Evolutionary conservation across 441 rosid genomes (phyloP), one percentile per base, ranked within the genome.

Genomic region (Biscutella auriculata): DNA sequence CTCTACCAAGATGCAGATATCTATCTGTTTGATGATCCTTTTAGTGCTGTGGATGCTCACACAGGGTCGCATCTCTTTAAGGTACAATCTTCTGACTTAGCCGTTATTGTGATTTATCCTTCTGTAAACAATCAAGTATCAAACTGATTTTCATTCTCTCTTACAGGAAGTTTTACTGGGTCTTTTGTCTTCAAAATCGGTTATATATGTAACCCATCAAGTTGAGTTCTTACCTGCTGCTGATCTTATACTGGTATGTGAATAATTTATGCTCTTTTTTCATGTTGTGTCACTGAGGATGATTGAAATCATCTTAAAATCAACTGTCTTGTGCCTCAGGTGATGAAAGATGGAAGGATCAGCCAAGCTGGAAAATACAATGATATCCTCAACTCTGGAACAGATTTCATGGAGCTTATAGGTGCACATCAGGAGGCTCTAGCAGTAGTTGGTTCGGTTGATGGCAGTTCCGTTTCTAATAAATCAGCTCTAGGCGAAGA

Each of bases 311-410:
- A 29, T 32, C 35, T 19, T 43, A 35, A 15, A 65, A 5, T 44
- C 9, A 29, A 27, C 35, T 48, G 21, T 11, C 34, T 52, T 62
- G 8, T 56, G 57, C 16, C 11, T 49, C 71, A 92, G 96, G 97
- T 92, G 40, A 82, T 88, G 95, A 81, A 84, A 79, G 88, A 82
- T 68, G 97, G 95, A 28, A 76, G 69, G 76, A 86, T 92, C 17
- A 74, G 81, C 33, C 92, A 86, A 76, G 88, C 95, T 46, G 95
- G 98, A 66, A 84, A 76, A 58, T 92, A 92, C 48, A 36, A 62
- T 53, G 94, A 92, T 8, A 80, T 92, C 67, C 80, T 92, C 14
- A 76, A 56, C 56, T 72, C 84, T 0, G 92, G 89, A 62, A 77
- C 92, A 9, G 84, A 86, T 68, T 86, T 92, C 44, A 79, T 78